Percentiles rank a stretch among this genome's conserved stretches.
These are phyloP conservation scores for Hanseniaspora nectarophila DNA, from an alignment of 805 yeast genomes.

Conservation along the genomic window DNA sequence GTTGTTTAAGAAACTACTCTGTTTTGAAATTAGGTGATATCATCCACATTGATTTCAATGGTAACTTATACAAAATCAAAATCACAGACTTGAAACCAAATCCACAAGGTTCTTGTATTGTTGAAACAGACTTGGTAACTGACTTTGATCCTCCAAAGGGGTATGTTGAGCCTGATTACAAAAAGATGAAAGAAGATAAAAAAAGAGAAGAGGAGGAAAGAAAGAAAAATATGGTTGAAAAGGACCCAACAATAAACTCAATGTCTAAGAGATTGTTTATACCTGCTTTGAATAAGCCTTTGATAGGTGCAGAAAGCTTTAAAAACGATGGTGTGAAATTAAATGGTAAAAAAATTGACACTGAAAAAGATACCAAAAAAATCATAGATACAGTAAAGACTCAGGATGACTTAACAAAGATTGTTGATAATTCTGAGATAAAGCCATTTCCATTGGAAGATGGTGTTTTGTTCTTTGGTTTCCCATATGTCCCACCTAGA, in stretches of 20 bases:
- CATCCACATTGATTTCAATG: slow-evolving; percentile 75
- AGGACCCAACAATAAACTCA: slow-evolving; percentile 41
- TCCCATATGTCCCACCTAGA: slow-evolving; percentile 48
- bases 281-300: slow-evolving; percentile 5
- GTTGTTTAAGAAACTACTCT: slow-evolving; percentile 78
- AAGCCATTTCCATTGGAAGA: slow-evolving; percentile 63
- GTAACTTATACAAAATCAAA: slow-evolving; percentile 61
- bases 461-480: slow-evolving; percentile 88
- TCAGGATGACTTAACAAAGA: neutral
- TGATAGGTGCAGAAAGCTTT: neutral
- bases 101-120: slow-evolving; percentile 56
- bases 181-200: slow-evolving; percentile 24
- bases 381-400: neutral
- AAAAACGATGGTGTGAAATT: slow-evolving; percentile 6
- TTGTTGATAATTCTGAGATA: slow-evolving; percentile 35
- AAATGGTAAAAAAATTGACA: slow-evolving; percentile 2
- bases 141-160: slow-evolving; percentile 99
- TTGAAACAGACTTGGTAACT: slow-evolving; percentile 91
- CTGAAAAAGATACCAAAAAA: neutral
- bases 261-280: slow-evolving; percentile 48
- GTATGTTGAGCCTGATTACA: slow-evolving; percentile 79
- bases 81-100: slow-evolving; percentile 83
- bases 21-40: slow-evolving; percentile 76
- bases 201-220: slow-evolving; percentile 21
- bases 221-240: slow-evolving; percentile 25